Percentiles rank a stretch among this genome's conserved stretches.
Evolutionary conservation across 2,329 filamentous ascomycete genomes (phyloP).

Genomic region (Parastagonospora avenae): DNA sequence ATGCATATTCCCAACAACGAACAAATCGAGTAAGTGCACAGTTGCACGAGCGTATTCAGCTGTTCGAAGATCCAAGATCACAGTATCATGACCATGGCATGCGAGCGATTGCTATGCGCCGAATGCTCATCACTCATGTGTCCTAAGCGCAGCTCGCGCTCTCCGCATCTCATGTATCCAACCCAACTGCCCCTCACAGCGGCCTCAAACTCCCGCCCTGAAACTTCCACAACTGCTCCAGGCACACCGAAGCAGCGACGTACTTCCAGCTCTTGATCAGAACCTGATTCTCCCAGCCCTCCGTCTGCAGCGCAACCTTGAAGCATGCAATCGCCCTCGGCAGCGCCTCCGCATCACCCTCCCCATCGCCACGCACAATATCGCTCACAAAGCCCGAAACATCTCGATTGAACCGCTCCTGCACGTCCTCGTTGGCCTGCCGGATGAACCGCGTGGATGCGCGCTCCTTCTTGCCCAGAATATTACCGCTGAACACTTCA

Average conservation of each 20-base stretch:
- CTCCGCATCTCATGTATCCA: too few species aligned
- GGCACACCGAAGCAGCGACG: conserved; percentile 56
- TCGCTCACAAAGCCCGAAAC: conserved; percentile 50
- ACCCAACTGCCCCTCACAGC: conserved; percentile 12
- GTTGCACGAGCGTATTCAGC: too few species aligned
- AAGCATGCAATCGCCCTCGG: conserved; percentile 59
- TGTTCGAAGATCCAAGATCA: too few species aligned
- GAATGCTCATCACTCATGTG: too few species aligned
- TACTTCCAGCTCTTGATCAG: conserved; percentile 58
- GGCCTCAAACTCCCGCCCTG: conserved; percentile 12
- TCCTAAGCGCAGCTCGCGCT: too few species aligned
- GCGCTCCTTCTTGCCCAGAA: conserved; percentile 57
- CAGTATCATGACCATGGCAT: neutral
- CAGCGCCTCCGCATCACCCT: conserved; percentile 48
- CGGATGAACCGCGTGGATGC: conserved; percentile 38
- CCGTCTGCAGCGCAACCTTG: conserved; percentile 46
- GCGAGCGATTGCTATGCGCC: neutral
- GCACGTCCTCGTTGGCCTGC: conserved; percentile 42
- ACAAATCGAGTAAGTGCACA: too few species aligned
- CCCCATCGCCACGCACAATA: conserved; percentile 49
- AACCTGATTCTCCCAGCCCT: conserved; percentile 33
- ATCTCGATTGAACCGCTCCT: conserved; percentile 50
- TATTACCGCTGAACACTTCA: conserved; percentile 61
- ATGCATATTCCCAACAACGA: too few species aligned
- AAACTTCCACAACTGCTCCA: conserved; percentile 55